These are phyloP conservation scores for Trametes coccinea DNA, from an alignment of 768 basidiomycete species.

Conservation along the genomic window DNA sequence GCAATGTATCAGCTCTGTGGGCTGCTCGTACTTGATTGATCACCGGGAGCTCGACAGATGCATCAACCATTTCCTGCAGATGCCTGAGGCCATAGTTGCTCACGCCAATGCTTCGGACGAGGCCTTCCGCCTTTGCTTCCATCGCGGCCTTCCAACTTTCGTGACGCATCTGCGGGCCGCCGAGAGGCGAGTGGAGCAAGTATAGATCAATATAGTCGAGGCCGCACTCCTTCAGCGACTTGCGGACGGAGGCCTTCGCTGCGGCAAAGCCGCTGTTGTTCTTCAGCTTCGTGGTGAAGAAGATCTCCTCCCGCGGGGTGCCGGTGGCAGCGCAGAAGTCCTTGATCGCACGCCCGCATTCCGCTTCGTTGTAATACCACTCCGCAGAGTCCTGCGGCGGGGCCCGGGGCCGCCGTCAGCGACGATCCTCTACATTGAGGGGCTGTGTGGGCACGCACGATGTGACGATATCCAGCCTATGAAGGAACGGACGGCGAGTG, in stretches of 20 bases:
- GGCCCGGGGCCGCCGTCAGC: background rate
- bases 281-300: slow-evolving; percentile 72
- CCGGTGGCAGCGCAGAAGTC: slow-evolving; percentile 50
- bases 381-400: slow-evolving; percentile 45
- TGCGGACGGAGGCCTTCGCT: slow-evolving; percentile 49
- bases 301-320: slow-evolving; percentile 58
- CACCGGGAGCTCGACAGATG: slow-evolving; percentile 50
- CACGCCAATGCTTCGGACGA: slow-evolving; percentile 63
- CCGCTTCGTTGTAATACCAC: slow-evolving; percentile 66
- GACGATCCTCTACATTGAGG: background rate
- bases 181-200: slow-evolving; percentile 68
- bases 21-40: slow-evolving; percentile 55
- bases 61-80: slow-evolving; percentile 51
- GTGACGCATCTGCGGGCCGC: slow-evolving; percentile 53
- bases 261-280: slow-evolving; percentile 53
- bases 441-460: slow-evolving; percentile 40
- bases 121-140: slow-evolving; percentile 61
- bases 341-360: slow-evolving; percentile 61
- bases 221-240: slow-evolving; percentile 52
- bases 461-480: slow-evolving; percentile 64
- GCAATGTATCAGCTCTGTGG: background rate
- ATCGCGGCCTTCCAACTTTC: slow-evolving; percentile 69
- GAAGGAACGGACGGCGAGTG: slow-evolving; percentile 4
- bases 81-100: slow-evolving; percentile 63
- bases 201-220: slow-evolving; percentile 72